These are phyloP conservation scores for Kurtzmaniella quercitrusa DNA, from an alignment of 1,139 yeast genomes.

Conservation along the genomic window DNA sequence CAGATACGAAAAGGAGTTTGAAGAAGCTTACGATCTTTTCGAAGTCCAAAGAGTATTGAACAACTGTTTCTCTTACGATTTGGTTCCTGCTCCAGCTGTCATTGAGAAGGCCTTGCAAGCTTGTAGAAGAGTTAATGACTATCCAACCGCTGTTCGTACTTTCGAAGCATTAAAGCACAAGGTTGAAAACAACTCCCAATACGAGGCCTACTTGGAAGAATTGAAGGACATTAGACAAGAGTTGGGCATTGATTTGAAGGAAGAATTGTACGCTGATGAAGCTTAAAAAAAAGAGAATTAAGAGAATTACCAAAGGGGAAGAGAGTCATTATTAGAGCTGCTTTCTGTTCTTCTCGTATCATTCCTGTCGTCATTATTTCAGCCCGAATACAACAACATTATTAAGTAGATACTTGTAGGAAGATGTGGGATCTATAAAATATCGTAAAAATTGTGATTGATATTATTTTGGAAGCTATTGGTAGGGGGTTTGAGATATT, in stretches of 20 bases:
- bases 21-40: slow-evolving; percentile 94
- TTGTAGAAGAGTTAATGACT: slow-evolving; percentile 97
- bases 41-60: slow-evolving; percentile 88
- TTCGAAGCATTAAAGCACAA: slow-evolving; percentile 93
- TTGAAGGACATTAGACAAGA: slow-evolving; percentile 88
- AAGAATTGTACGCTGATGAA: slow-evolving; percentile 60
- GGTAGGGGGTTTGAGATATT: too few relatives aligned
- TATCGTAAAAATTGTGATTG: too few relatives aligned
- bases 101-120: slow-evolving; percentile 95
- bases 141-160: slow-evolving; percentile 97
- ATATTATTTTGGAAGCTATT: too few relatives aligned
- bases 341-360: neutral
- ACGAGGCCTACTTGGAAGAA: slow-evolving; percentile 93
- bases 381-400: neutral
- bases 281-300: slow-evolving; percentile 12
- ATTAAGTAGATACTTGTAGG: neutral
- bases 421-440: too few relatives aligned
- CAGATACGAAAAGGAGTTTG: slow-evolving; percentile 93
- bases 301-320: neutral
- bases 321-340: neutral
- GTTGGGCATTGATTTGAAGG: slow-evolving; percentile 91
- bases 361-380: neutral
- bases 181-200: slow-evolving; percentile 91
- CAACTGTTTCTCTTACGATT: slow-evolving; percentile 96
- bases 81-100: slow-evolving; percentile 97